Percentiles rank a stretch among this genome's conserved stretches.
Conservation (phyloP, 2,329 filamentous ascomycete genomes). For the Fusarium sublunatum region DNA sequence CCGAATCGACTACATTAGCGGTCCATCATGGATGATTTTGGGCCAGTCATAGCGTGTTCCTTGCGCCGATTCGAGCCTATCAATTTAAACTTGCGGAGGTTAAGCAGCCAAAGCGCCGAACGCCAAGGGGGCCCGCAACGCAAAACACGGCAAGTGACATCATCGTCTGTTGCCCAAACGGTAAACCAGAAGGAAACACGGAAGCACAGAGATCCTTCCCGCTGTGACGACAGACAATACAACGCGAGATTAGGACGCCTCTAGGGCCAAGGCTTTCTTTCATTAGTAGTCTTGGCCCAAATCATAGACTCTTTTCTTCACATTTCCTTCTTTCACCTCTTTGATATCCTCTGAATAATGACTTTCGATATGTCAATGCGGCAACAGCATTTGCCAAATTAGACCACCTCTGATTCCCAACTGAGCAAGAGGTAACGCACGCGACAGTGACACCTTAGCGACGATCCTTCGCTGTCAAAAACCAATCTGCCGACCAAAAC, state of each 20-base stretch:
- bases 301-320: neutral
- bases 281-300: neutral
- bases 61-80: conserved; percentile 19
- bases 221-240: conserved; percentile 16
- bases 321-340: neutral
- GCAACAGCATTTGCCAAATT: conserved; percentile 10
- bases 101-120: conserved; percentile 14
- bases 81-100: conserved; percentile 15
- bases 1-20: conserved; percentile 23
- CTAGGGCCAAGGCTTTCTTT: conserved; percentile 6
- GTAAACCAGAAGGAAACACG: conserved; percentile 18
- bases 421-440: conserved; percentile 1
- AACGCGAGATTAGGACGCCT: conserved; percentile 3
- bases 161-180: conserved; percentile 10
- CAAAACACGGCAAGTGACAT: conserved; percentile 35
- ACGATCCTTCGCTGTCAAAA: conserved; percentile 2
- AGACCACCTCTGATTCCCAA: conserved; percentile 4
- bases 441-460: conserved; percentile 11
- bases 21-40: conserved; percentile 30
- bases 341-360: neutral
- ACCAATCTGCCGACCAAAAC: neutral
- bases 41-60: conserved; percentile 15
- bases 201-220: neutral
- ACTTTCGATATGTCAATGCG: neutral
- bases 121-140: conserved; percentile 29